Conservation (phyloP, 495 filamentous ascomycete genomes). For the Opeltia flavorubescens region DNA sequence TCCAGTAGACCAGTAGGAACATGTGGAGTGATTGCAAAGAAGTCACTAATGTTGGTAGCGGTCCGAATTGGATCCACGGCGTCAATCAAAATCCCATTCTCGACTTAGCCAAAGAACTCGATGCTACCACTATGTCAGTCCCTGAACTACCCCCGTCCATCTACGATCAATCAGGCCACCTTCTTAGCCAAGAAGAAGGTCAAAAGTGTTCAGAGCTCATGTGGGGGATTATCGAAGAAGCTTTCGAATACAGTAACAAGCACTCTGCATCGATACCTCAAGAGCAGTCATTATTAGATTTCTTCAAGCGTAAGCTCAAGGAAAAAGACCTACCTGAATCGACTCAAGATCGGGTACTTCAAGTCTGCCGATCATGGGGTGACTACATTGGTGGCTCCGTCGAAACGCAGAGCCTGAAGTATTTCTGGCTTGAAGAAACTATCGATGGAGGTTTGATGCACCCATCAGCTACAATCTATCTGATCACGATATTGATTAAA, state of each 20-base stretch:
- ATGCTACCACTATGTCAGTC: constrained; percentile 41
- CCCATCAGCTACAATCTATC: background rate
- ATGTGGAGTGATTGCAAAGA: background rate
- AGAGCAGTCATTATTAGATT: constrained; percentile 61
- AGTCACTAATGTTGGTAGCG: constrained; percentile 30
- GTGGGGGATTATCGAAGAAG: constrained; percentile 68
- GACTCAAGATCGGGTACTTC: constrained; percentile 41
- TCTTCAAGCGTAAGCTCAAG: constrained; percentile 48
- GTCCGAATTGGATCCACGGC: constrained; percentile 95
- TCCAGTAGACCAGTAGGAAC: constrained; percentile 32
- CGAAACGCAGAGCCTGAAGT: constrained; percentile 69
- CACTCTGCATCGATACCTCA: constrained; percentile 48
- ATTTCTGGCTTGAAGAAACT: constrained; percentile 90
- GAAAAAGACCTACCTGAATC: constrained; percentile 35
- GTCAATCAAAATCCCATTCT: constrained; percentile 73
- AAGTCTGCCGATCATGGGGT: constrained; percentile 69
- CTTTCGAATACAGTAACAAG: constrained; percentile 65
- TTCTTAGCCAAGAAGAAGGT: constrained; percentile 36
- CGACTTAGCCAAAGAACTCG: constrained; percentile 55
- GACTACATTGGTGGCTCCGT: constrained; percentile 73
- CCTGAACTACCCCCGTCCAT: constrained; percentile 39
- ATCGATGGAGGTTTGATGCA: constrained; percentile 66
- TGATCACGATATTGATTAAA: background rate
- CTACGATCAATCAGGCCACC: constrained; percentile 49
- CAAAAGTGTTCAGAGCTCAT: constrained; percentile 43